phyloP scores from a whole-genome alignment of 2,329 filamentous ascomycete genomes.

The Rhynchosporium graminicola region DNA sequence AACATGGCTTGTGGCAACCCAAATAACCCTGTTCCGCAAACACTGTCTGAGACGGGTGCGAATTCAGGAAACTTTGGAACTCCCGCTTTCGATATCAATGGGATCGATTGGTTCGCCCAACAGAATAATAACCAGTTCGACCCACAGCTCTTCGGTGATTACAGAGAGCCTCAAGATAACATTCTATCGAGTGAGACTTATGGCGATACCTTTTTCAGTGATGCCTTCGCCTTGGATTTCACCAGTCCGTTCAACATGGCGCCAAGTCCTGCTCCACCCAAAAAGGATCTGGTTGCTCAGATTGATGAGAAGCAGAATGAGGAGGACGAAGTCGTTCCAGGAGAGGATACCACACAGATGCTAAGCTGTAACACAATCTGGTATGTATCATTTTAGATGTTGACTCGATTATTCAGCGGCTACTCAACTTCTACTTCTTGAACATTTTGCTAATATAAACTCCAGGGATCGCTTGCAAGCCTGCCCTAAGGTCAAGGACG shows the following conservation, averaged over 20 bases:
- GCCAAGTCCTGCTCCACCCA: slow-evolving; percentile 46
- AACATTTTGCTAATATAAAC: slow-evolving; percentile 16
- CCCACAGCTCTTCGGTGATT: slow-evolving; percentile 86
- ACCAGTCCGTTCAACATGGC: slow-evolving; percentile 75
- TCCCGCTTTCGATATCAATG: slow-evolving; percentile 51
- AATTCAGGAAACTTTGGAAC: slow-evolving; percentile 34
- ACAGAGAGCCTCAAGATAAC: slow-evolving; percentile 86
- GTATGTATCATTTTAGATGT: slow-evolving; percentile 54
- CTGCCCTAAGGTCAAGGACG: slow-evolving; percentile 83
- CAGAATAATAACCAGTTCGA: slow-evolving; percentile 88
- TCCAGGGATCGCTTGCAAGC: slow-evolving; percentile 85
- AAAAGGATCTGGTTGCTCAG: slow-evolving; percentile 73
- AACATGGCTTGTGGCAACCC: slow-evolving; percentile 56
- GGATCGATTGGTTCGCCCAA: slow-evolving; percentile 72
- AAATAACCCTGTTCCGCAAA: slow-evolving; percentile 53
- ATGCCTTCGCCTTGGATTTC: slow-evolving; percentile 78
- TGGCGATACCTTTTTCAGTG: slow-evolving; percentile 52
- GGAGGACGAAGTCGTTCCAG: slow-evolving; percentile 67
- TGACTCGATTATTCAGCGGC: background rate
- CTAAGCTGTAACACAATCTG: slow-evolving; percentile 91
- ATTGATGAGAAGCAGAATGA: slow-evolving; percentile 76
- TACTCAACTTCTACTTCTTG: background rate
- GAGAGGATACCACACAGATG: slow-evolving; percentile 60
- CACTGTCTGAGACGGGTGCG: slow-evolving; percentile 40
- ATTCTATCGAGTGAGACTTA: slow-evolving; percentile 66